Percentiles rank a stretch among this genome's conserved stretches.
Conservation (phyloP, 2,329 filamentous ascomycete genomes). For the Blumeria hordei region DNA sequence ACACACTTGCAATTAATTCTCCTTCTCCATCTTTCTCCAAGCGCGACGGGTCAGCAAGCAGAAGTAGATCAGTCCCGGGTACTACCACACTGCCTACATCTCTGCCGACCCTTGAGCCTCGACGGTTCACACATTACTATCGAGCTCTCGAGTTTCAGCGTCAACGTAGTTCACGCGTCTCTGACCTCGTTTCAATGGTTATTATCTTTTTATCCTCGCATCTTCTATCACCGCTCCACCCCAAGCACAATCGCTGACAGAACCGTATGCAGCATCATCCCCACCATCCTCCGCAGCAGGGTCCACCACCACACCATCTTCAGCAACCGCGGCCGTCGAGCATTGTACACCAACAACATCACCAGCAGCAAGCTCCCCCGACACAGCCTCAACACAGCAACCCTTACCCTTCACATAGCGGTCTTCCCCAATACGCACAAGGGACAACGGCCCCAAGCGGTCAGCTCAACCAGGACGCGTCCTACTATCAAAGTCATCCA, state of each 20-base stretch:
- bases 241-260: conserved; percentile 10
- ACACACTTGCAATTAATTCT: conserved; percentile 1
- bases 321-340: conserved; percentile 49
- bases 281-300: conserved; percentile 37
- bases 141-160: conserved; percentile 12
- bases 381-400: conserved; percentile 34
- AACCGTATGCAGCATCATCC: conserved; percentile 40
- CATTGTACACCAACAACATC: conserved; percentile 46
- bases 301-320: conserved; percentile 39
- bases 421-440: conserved; percentile 44
- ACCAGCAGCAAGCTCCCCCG: conserved; percentile 35
- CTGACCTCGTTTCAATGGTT: conserved; percentile 15
- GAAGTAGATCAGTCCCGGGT: conserved; percentile 12
- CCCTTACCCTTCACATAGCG: conserved; percentile 43
- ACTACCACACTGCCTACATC: conserved; percentile 11
- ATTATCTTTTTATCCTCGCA: conserved; percentile 9
- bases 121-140: conserved; percentile 9
- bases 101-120: conserved; percentile 13
- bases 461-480: conserved; percentile 39
- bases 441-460: conserved; percentile 34
- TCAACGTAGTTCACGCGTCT: conserved; percentile 10
- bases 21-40: conserved; percentile 6
- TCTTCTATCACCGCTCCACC: neutral
- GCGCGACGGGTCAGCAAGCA: conserved; percentile 7
- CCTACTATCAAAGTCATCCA: conserved; percentile 62